Percentiles rank a stretch among this genome's conserved stretches.
phyloP scores from a whole-genome alignment of 1,284 basidiomycete species.

The Marasmius tenuissimus region DNA sequence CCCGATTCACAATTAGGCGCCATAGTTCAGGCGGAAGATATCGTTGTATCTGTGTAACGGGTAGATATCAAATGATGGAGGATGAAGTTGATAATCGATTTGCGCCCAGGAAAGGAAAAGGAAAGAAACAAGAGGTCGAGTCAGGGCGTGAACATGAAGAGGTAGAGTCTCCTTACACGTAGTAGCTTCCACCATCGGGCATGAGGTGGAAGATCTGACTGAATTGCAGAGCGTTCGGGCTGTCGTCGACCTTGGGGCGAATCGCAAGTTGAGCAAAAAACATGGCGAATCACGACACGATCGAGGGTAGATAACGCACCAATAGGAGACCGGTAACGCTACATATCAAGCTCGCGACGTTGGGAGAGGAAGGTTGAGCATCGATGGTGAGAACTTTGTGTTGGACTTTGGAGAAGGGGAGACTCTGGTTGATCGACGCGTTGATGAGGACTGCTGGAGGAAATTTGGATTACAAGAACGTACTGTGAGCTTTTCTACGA shows the following conservation, averaged over 20 bases:
- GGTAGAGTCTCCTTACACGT: slow-evolving; percentile 61
- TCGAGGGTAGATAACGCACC: slow-evolving; percentile 41
- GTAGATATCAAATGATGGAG: not conserved
- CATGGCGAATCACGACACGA: not conserved
- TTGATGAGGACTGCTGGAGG: not conserved
- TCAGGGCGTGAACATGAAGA: not conserved
- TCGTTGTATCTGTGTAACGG: slow-evolving; percentile 86
- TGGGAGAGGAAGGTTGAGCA: slow-evolving; percentile 80
- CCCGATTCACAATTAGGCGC: slow-evolving; percentile 18
- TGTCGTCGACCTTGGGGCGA: slow-evolving; percentile 71
- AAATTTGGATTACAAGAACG: slow-evolving; percentile 18
- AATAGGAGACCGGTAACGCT: slow-evolving; percentile 86
- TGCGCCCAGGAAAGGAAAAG: not conserved
- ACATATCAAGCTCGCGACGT: slow-evolving; percentile 73
- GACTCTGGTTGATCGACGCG: slow-evolving; percentile 44
- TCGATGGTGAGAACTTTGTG: slow-evolving; percentile 88
- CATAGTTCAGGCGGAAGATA: slow-evolving; percentile 86
- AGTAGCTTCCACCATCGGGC: slow-evolving; percentile 78
- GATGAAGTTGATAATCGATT: not conserved
- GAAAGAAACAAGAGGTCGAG: not conserved
- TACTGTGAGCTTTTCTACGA: slow-evolving; percentile 84
- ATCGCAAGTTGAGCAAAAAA: slow-evolving; percentile 10
- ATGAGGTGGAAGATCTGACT: slow-evolving; percentile 92
- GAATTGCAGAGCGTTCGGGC: slow-evolving; percentile 79
- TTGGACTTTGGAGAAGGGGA: slow-evolving; percentile 82